A percentile compares a stretch with the other conserved stretches of the same genome.
Conservation (phyloP, 805 yeast genomes). For the Lachancea sp. region DNA sequence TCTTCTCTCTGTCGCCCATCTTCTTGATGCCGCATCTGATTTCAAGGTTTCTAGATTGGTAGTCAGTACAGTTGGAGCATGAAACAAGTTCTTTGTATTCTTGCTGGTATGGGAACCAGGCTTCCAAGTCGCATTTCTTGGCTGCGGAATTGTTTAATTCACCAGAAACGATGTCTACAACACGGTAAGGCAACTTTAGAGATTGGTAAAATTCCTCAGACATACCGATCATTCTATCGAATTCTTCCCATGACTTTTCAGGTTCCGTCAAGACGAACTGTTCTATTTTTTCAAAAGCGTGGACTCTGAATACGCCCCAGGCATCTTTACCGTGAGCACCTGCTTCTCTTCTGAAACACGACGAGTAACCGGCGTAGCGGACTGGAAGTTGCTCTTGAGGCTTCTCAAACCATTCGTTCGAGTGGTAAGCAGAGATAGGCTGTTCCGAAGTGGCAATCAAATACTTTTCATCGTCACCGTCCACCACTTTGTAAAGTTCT, state of each 20-base stretch:
- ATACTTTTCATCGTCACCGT: conserved; percentile 96
- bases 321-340: conserved; percentile 99
- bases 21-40: conserved; percentile 98
- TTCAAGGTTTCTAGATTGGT: conserved; percentile 97
- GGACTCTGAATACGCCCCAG: conserved; percentile 99
- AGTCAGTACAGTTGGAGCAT: conserved; percentile 98
- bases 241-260: conserved; percentile 96
- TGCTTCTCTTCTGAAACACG: conserved; percentile 99
- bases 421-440: conserved; percentile 96
- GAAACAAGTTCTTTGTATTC: conserved; percentile 98
- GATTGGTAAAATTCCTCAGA: conserved; percentile 92
- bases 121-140: conserved; percentile 96
- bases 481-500: conserved; percentile 93
- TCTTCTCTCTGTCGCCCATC: conserved; percentile 91
- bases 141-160: conserved; percentile 99
- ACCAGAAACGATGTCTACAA: conserved; percentile 96
- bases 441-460: conserved; percentile 98
- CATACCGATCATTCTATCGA: conserved; percentile 86
- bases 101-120: conserved; percentile 99
- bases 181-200: conserved; percentile 89
- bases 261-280: conserved; percentile 96
- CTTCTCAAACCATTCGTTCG: conserved; percentile 96
- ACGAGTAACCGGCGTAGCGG: conserved; percentile 95
- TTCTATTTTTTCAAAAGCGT: conserved; percentile 96
- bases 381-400: conserved; percentile 95